phyloP scores from a whole-genome alignment of 2,329 filamentous ascomycete genomes.

The Aspergillus fischeri region DNA sequence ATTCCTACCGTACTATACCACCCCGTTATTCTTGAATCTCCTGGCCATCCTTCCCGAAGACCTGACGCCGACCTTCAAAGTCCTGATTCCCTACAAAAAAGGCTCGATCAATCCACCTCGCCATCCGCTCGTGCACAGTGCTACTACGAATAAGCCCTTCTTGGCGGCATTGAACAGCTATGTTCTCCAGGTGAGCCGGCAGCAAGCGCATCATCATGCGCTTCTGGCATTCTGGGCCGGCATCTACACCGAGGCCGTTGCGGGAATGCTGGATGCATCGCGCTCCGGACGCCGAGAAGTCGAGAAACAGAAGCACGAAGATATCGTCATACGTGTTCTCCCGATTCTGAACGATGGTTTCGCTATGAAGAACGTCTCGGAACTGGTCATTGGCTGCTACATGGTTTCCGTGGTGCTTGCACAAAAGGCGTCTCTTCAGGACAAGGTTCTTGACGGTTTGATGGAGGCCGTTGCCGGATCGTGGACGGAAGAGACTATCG shows the following conservation, averaged over 20 bases:
- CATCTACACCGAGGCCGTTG: constrained; percentile 78
- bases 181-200: constrained; percentile 68
- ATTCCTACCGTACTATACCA: constrained; percentile 88
- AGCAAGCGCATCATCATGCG: constrained; percentile 69
- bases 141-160: constrained; percentile 72
- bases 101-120: constrained; percentile 72
- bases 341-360: constrained; percentile 74
- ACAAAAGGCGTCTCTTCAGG: constrained; percentile 73
- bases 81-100: constrained; percentile 80
- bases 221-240: constrained; percentile 89
- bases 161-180: constrained; percentile 74
- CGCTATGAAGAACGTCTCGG: constrained; percentile 68
- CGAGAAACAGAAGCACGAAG: constrained; percentile 76
- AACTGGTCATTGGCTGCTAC: constrained; percentile 81
- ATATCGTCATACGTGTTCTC: constrained; percentile 63
- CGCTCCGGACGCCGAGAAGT: constrained; percentile 71
- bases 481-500: constrained; percentile 69
- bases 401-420: constrained; percentile 86
- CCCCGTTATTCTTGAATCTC: constrained; percentile 77
- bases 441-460: constrained; percentile 74
- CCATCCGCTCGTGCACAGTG: constrained; percentile 76
- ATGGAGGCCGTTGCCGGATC: constrained; percentile 83
- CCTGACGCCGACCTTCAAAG: constrained; percentile 72
- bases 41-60: constrained; percentile 76
- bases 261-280: constrained; percentile 72